phyloP scores from a whole-genome alignment of 2,329 filamentous ascomycete genomes.

The Colletotrichum lini region DNA sequence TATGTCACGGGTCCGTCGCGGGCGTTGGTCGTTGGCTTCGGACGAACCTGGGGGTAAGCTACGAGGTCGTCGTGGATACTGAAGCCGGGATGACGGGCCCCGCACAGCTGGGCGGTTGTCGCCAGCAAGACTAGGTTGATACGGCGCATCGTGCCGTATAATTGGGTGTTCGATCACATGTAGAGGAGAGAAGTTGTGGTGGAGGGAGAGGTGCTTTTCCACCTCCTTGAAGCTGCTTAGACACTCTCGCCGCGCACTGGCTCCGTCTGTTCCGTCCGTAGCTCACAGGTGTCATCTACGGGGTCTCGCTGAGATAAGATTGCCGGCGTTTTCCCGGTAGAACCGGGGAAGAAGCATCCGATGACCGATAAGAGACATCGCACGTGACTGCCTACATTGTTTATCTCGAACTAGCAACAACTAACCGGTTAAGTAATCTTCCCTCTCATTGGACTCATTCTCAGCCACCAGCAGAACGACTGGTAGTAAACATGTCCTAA shows the following conservation, averaged over 20 bases:
- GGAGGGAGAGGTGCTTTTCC: constrained; percentile 9
- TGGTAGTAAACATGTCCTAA: too few relatives aligned
- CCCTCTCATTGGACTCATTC: too few relatives aligned
- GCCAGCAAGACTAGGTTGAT: constrained; percentile 61
- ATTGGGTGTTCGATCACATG: constrained; percentile 52
- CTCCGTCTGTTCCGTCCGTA: constrained; percentile 31
- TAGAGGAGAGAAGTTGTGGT: constrained; percentile 37
- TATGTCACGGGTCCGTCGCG: constrained; percentile 3
- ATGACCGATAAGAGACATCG: not conserved
- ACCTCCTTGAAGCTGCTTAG: constrained; percentile 21
- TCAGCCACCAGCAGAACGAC: too few relatives aligned
- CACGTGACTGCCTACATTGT: not conserved
- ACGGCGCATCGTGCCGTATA: constrained; percentile 65
- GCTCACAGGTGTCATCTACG: constrained; percentile 43
- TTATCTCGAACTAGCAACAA: too few relatives aligned
- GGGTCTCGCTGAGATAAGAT: constrained; percentile 11
- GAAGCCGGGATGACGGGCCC: constrained; percentile 72
- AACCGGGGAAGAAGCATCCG: not conserved
- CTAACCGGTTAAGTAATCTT: too few relatives aligned
- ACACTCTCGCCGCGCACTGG: constrained; percentile 19
- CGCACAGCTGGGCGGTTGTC: constrained; percentile 59
- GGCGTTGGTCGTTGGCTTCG: constrained; percentile 44
- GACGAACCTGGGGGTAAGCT: constrained; percentile 83
- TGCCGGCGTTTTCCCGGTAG: constrained; percentile 29
- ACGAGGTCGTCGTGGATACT: constrained; percentile 91